Base-by-base conservation (phyloP, 169 alveolate species). In the Plasmodium adleri region DNA sequence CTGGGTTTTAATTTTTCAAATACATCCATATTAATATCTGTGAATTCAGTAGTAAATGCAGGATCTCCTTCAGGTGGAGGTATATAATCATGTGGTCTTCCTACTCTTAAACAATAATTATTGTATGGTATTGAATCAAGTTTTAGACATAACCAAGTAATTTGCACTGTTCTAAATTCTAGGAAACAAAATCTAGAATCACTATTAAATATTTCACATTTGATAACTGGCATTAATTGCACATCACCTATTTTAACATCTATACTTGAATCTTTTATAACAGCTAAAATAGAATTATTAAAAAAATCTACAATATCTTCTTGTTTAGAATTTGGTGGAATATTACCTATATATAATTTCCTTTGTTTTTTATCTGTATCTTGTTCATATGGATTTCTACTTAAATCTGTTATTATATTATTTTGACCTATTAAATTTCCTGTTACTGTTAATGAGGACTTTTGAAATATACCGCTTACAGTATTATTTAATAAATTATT, bases 1-100 rank as follows among this genome's bases (percentile, higher is more conserved):
- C 73, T 26, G 5, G 92, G 92, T 13, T 66, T 74, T 45, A 74
- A 39, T 68, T n/a, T 56, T 56, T 87, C 94, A 86, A 63, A 68
- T 60, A 88, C 91, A 47, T 92, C 52, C 86, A 68, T 58, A 50
- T 91, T 88, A 52, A 88, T 70, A 54, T 91, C 92, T 45, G 93
- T 63, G 32, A 91, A 92, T 47, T 88, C 94, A 26, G 71, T 73
- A 12, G 95, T 92, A 56, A 80, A 74, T 4, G 94, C 95, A 10
- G 95, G 94, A 59, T 96, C 98, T 45, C 95, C 93, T 6, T 93
- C 94, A n/a, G 96, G 90, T 28, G 96, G 95, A 2, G 93, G 94
- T 12, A 93, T 94, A 80, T 92, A 95, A 72, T 96, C 98, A 54
- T 93, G 93, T 28, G 98, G 97, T 47, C 98, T 86, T 72, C 95